Base-by-base conservation (phyloP, 768 basidiomycete genomes). In the Omphalotus guepiniiformis region DNA sequence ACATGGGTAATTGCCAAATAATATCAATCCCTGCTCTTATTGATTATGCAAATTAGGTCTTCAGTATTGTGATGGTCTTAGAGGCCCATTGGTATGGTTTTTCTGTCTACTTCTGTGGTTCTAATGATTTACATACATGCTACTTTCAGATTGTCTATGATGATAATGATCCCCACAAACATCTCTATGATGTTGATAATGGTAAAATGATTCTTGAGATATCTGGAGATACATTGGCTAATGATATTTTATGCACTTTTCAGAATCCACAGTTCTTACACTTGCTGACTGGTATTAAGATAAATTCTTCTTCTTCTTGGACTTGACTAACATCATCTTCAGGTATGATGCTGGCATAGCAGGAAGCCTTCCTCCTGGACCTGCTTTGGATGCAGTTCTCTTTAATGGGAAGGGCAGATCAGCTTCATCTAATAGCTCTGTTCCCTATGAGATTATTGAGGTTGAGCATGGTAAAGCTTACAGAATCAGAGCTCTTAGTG, bases 281-380 rank as follows among this genome's bases (percentile, higher is more conserved):
- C 62, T 79, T 22, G 61, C 73, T 0, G 78, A 79, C 39, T 79
- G 77, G 77, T 75, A 50, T n/a, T 19, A 50, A 28, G 11, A 13
- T 25, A 3, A 18, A 38, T 9, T 26, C 11, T 37, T 8, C 4
- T 21, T 1, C 13, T 19, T 18, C 15, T 37, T n/a, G 19, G 12
- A 18, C 15, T 12, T 6, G 18, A n/a, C n/a, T 18, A 4, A 37
- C 23, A 19, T 29, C 51, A n/a, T n/a, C n/a, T n/a, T n/a, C n/a
- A n/a, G n/a, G n/a, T n/a, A n/a, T n/a, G n/a, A n/a, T n/a, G n/a
- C n/a, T n/a, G n/a, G n/a, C n/a, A n/a, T n/a, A n/a, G n/a, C n/a
- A n/a, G n/a, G 43, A 49, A 39, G 4, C 13, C 4, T 13, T 26
- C 27, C n/a, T n/a, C n/a, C n/a, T n/a, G n/a, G n/a, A n/a, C n/a